phyloP scores from a whole-genome alignment of 176 grass and related monocot species.

The Carex littledalei region DNA sequence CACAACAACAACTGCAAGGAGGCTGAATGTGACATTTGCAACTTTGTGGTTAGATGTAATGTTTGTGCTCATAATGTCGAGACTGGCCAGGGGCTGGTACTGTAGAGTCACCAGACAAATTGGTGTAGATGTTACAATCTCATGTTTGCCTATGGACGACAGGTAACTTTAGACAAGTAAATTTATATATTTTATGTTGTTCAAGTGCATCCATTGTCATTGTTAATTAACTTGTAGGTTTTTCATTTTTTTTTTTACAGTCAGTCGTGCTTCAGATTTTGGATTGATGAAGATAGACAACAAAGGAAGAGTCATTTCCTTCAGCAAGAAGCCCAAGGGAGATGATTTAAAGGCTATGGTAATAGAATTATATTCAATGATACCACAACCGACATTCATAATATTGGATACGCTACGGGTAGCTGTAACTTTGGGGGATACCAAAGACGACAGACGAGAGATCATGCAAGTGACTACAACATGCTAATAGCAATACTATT shows the following conservation, averaged over 20 bases:
- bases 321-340: not conserved
- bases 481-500: no score
- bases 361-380: not conserved
- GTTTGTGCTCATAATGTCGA: constrained; percentile 80
- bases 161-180: constrained; percentile 31
- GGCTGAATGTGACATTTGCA: not conserved
- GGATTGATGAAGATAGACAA: constrained; percentile 87
- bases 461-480: no score
- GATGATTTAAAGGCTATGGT: no score
- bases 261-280: constrained; percentile 65
- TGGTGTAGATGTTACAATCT: constrained; percentile 73
- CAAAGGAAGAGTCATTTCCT: constrained; percentile 58
- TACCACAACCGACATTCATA: no score
- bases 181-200: not conserved
- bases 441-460: no score
- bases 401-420: no score
- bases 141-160: constrained; percentile 68
- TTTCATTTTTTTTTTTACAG: not conserved
- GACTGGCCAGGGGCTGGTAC: constrained; percentile 84
- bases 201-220: not conserved
- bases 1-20: not conserved
- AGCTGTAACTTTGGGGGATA: no score
- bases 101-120: constrained; percentile 72
- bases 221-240: not conserved
- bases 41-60: constrained; percentile 51